Evolutionary conservation across 106 monocot species (phyloP), one percentile per base, ranked within the genome.

Genomic region (Posidonia australis): DNA sequence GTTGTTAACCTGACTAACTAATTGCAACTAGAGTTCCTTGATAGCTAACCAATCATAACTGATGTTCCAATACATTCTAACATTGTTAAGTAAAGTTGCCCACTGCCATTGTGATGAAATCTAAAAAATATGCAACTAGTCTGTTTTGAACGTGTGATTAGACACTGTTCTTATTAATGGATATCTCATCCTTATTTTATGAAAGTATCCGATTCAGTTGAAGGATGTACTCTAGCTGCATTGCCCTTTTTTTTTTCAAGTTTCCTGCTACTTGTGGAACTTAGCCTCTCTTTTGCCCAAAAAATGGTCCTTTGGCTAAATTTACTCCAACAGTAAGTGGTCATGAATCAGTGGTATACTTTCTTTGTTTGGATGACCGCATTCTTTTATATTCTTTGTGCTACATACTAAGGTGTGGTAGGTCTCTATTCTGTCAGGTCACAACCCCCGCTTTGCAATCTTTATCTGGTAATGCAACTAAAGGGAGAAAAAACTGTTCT

Each of bases 391-490:
- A 7, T 17, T 22, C 25, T 5, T 24, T 55, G 21, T 25, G 7
- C 10, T 55, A 24, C 6, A 55, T 55, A 23, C 55, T 55, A n/a
- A 55, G 17, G 11, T 55, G 12, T 17, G 25, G 25, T 55, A 55
- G 55, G 13, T 55, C 55, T 55, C 24, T 55, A 55, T 26, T 55
- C 25, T 26, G 55, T 55, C 55, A 55, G 9, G 55, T 55, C 13
- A 55, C 55, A 24, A 16, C 13, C n/a, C 3, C 17, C 3, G 17
- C 13, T 49, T 13, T 49, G 13, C 48, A 49, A n/a, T 49, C 48
- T 49, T 49, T 49, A 2, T 13, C 2, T 49, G 48, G 48, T 49
- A 17, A 5, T 24, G 5, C 55, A 55, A 12, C 21, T 10, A 26
- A 6, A 26, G 21, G 25, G 23, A 11, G 10, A 22, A 55, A 25